phyloP scores from a whole-genome alignment of 2,329 filamentous ascomycete genomes.

The Diplodia sapinea region DNA sequence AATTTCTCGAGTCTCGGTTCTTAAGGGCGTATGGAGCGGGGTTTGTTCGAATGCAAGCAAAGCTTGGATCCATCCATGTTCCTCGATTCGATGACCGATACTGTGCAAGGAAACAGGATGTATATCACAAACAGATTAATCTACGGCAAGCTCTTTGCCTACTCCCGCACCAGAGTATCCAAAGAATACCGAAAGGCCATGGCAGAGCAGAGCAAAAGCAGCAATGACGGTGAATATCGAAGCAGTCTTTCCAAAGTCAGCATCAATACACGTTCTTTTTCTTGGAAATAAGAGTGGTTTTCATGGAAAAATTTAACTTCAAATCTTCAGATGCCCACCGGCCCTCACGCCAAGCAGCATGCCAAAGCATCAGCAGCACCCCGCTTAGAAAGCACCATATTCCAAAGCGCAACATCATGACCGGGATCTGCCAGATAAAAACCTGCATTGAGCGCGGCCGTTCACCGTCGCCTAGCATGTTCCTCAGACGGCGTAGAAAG shows the following conservation, averaged over 20 bases:
- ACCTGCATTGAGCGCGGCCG: background rate
- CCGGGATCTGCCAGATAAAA: constrained; percentile 6
- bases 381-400: background rate
- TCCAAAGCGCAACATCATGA: constrained; percentile 2
- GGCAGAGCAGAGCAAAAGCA: background rate
- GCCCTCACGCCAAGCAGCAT: background rate
- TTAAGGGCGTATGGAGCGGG: no score
- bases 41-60: no score
- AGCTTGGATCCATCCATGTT: accelerated
- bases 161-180: background rate
- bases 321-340: background rate
- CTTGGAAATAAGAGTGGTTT: background rate
- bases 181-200: background rate
- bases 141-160: background rate
- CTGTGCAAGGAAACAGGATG: no score
- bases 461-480: background rate
- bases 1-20: no score
- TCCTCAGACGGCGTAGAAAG: background rate
- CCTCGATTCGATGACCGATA: no score
- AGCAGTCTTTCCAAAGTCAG: background rate
- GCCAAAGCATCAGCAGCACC: background rate
- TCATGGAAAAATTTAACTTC: no score
- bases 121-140: background rate
- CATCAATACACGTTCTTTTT: background rate
- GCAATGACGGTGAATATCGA: background rate